These are phyloP conservation scores for Prunus persica DNA, from an alignment of 306 rosid genomes.

Conservation along the genomic window Prunus_persica_NCBIv2 NC_034009.1:7445501-7446000, in stretches of 20 bases:
- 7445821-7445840: not conserved
- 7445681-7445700: not conserved
- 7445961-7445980: conserved; percentile 22
- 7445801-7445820: not conserved
- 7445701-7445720: not conserved
- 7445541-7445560: not conserved
- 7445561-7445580: not conserved
- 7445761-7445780: not conserved
- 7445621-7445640: not conserved
- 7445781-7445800: not conserved
- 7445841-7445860: not conserved
- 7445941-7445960: not conserved
- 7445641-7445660: not conserved
- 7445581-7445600: not conserved
- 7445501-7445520: not conserved
- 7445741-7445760: not conserved
- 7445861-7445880: not conserved
- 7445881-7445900: conserved; percentile 10
- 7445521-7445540: not conserved
- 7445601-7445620: not conserved
- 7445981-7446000: conserved; percentile 95
- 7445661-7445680: not conserved
- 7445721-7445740: not conserved
- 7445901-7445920: not conserved
- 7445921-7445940: not conserved